Base-by-base conservation (phyloP, 371 early-diverging fungal genomes). In the Mucor indicus region DNA sequence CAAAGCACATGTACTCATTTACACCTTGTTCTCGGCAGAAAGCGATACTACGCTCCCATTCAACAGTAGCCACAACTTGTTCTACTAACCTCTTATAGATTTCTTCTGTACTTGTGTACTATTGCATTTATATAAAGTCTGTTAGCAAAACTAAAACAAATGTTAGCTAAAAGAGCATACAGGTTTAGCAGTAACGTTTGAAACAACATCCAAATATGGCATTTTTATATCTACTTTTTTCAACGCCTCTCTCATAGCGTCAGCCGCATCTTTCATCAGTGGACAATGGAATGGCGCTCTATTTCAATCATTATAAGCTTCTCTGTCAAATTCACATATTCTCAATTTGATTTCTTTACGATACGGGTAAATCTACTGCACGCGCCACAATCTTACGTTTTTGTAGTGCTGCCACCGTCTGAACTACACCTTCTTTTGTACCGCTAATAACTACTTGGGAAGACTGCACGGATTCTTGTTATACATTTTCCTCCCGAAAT, bases 231-330 rank as follows among this genome's bases (percentile, higher is more conserved):
- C 60, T 16, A 86, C 73, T 9, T 63, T 67, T 15, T 69, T 77
- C 20, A 97, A 72, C 3, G 86, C 88, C 11, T 79, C 72, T 37
- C 72, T 73, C 84, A 97, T 85, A 8, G 58, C 78, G 29, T 81
- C 79, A 0, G 89, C 87, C 2, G 96, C 96, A 11, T 92, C 88
- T 29, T 75, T 65, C 93, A 97, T 92, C 43, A 97, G 62, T n/a
- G 77, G 75, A 62, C 95, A 93, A 67, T 97, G 98, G 59, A 97
- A 97, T 1, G 96, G 98, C 7, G 95, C 98, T 2, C 83, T 83
- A 60, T 4, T 15, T 13, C 2, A 8, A 16, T 19, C n/a, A n/a
- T n/a, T n/a, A n/a, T n/a, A n/a, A n/a, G n/a, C n/a, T n/a, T n/a
- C n/a, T n/a, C n/a, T n/a, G n/a, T n/a, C n/a, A n/a, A n/a, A n/a